Evolutionary conservation across 768 basidiomycete species (phyloP), one percentile per base, ranked within the genome.

Genomic region (Mycena polygramma): DNA sequence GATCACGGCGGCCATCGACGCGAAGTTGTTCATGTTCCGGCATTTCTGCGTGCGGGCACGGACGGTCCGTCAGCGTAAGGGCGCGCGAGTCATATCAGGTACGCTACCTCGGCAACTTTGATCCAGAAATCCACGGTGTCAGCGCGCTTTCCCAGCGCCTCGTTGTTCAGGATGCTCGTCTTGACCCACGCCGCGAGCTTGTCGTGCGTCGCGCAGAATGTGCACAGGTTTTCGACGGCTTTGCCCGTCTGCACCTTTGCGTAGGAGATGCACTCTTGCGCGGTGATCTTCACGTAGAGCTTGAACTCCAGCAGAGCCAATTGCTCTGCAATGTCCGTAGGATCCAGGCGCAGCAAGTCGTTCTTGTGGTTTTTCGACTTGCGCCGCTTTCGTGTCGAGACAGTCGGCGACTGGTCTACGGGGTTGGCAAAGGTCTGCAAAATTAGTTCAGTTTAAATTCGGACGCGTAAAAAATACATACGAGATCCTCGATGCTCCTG

Each of bases 301-400:
- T 84, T 81, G 64, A 86, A 89, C 77, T 97, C 94, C 70, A 90
- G 83, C 53, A 96, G 81, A n/a, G 92, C 90, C 52, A 97, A 83
- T 74, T 97, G 95, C 51, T 95, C 89, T 0, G 95, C 95, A 41
- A 97, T 75, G 64, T 92, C 89, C 24, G 86, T 76, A 2, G 94
- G 85, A 73, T 93, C 90, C 68, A 93, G 83, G 72, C 89, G 87
- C 15, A 89, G 77, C 20, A 96, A 78, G 58, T 93, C 92, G 72
- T 88, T 85, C 76, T 86, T 89, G 66, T 86, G 84, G 6, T 83
- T 76, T 74, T 86, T 88, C 24, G 83, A 81, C 73, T 85, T 88
- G 70, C 83, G 82, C 48, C 84, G 72, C 68, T 81, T 83, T 73
- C 78, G 78, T 26, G 77, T 80, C 22, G 78, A 77, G 60, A 68